Evolutionary conservation across 441 rosid genomes (phyloP), one percentile per base, ranked within the genome.

Genomic region (Gossypium davidsonii): DNA sequence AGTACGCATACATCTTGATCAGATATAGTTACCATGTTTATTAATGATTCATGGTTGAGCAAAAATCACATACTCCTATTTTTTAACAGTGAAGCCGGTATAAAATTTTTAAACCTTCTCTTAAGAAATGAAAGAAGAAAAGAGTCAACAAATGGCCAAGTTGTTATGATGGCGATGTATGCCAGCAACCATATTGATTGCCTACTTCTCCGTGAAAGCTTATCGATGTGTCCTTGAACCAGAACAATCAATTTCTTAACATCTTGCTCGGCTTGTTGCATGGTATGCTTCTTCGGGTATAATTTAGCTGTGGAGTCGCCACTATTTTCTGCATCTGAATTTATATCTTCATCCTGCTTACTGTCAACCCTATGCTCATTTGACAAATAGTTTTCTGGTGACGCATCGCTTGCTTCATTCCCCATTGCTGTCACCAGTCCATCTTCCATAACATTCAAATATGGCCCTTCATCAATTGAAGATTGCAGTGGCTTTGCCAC

Each of bases 61-160:
- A 21, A 12, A 65, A 44, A 25, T 25, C 20, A 21, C 12, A 58
- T 57, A 61, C 37, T 69, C 21, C 73, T 79, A 85, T 79, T 76
- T 74, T 73, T 59, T 11, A 74, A 65, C 23, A 77, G 39, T 8
- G 76, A 25, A 11, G 61, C 71, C 0, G 80, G 81, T 3, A 71
- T 18, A 46, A 77, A 23, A 74, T 59, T 79, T 76, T 37, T 83
- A 66, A 90, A 80, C 83, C 82, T 85, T 78, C 76, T 82, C 81
- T 83, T 88, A 78, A 89, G 72, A 70, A 85, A 83, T 55, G 83
- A 63, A 55, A 79, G 62, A 44, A 91, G 78, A 17, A 90, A 83
- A 39, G 95, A 85, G n/a, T 92, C 92, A 2, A 84, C 72, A 59
- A 89, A 76, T 1, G 96, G 94, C 93, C 91, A 88, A 0, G 91